These are phyloP conservation scores for Microbotryum silenes-acaulis DNA, from an alignment of 1,284 basidiomycete species.

Conservation along the genomic window DNA sequence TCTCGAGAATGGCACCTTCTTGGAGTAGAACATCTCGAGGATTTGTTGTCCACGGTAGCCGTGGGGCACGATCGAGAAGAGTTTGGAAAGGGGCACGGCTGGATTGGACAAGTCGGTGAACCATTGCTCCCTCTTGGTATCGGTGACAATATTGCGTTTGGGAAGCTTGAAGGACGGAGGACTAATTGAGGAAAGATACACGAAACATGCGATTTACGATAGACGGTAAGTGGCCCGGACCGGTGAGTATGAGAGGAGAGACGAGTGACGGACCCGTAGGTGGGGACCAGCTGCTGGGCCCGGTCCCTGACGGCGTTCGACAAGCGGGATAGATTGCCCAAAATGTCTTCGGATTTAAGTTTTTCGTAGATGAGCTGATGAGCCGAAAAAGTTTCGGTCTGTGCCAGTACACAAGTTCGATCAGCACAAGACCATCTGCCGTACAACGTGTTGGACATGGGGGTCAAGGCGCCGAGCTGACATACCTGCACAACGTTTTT, in stretches of 20 bases:
- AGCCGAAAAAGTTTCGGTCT: constrained; percentile 52
- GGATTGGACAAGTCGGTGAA: constrained; percentile 86
- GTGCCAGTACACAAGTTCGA: neutral
- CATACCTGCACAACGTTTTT: constrained; percentile 56
- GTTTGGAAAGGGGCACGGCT: constrained; percentile 72
- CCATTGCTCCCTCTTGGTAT: constrained; percentile 78
- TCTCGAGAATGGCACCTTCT: constrained; percentile 72
- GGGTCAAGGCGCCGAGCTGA: constrained; percentile 4
- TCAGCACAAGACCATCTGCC: neutral
- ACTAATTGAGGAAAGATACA: constrained; percentile 13
- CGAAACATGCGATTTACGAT: constrained; percentile 56
- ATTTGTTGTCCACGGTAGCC: constrained; percentile 89
- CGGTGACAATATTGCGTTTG: constrained; percentile 80
- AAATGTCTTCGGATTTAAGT: constrained; percentile 45
- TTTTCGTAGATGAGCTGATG: constrained; percentile 49
- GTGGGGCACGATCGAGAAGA: constrained; percentile 84
- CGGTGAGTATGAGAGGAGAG: neutral
- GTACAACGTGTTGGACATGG: neutral
- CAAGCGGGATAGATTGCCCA: constrained; percentile 64
- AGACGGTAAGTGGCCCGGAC: constrained; percentile 46
- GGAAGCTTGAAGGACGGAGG: constrained; percentile 64
- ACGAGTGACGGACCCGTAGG: constrained; percentile 36
- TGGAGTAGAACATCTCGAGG: constrained; percentile 73
- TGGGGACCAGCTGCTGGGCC: constrained; percentile 41
- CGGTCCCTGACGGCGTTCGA: constrained; percentile 70